Conservation (phyloP, 2,329 filamentous ascomycete species). For the Stachybotrys elegans region DNA sequence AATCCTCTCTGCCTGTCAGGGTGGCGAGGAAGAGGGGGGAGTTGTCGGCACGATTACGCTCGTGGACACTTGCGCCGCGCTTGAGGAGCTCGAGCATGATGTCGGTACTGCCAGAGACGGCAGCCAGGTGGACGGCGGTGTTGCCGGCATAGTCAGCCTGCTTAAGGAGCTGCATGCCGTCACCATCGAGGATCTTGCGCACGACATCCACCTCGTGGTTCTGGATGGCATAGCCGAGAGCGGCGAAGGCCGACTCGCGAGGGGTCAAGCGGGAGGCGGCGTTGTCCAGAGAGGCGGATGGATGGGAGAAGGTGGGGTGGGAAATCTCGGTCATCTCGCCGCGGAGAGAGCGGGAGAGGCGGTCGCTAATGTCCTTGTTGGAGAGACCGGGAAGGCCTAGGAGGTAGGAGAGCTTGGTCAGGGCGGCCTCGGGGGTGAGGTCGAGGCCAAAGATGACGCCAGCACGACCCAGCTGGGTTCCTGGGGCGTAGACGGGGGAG, state of each 20-base stretch:
- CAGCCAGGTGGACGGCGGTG: conserved; percentile 58
- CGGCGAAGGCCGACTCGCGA: conserved; percentile 63
- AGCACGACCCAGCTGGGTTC: conserved; percentile 71
- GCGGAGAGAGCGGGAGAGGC: conserved; percentile 70
- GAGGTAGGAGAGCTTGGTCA: conserved; percentile 86
- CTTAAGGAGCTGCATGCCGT: conserved; percentile 63
- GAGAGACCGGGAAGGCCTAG: conserved; percentile 63
- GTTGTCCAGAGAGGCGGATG: conserved; percentile 46
- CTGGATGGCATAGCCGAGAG: conserved; percentile 74
- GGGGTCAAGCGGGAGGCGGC: conserved; percentile 37
- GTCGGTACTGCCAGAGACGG: conserved; percentile 46
- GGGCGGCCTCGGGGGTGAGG: conserved; percentile 82
- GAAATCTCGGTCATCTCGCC: conserved; percentile 81
- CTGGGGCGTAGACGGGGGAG: conserved; percentile 71
- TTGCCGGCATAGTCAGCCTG: conserved; percentile 78
- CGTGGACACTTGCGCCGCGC: conserved; percentile 62
- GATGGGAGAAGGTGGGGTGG: conserved; percentile 71
- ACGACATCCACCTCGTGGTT: conserved; percentile 64
- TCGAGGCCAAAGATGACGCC: conserved; percentile 88
- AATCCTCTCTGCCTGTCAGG: conserved; percentile 49
- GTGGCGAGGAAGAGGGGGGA: conserved; percentile 61
- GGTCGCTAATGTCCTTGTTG: conserved; percentile 58
- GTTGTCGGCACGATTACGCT: conserved; percentile 59
- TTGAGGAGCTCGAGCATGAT: conserved; percentile 55
- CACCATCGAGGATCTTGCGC: conserved; percentile 60